Evolutionary conservation across 2,329 filamentous ascomycete species (phyloP).

Genomic region (Biscogniauxia mediterranea): DNA sequence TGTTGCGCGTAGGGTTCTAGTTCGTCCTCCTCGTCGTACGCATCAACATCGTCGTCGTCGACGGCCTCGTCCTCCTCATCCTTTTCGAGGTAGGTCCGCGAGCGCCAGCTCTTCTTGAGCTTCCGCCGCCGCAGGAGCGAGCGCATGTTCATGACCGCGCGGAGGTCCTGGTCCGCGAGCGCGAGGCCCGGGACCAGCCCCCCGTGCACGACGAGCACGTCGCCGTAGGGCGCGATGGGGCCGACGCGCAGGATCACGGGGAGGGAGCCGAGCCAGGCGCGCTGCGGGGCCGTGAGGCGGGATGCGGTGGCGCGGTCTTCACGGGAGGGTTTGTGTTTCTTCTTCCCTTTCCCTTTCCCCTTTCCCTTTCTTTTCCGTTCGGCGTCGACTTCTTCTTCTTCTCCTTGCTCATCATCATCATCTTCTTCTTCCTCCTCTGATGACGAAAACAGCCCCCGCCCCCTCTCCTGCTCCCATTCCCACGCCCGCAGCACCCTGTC

Average conservation of each 20-base stretch:
- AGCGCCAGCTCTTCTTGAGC: slow-evolving; percentile 6
- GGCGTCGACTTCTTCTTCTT: slow-evolving; percentile 31
- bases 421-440: slow-evolving; percentile 21
- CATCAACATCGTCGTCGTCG: not conserved
- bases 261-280: slow-evolving; percentile 65
- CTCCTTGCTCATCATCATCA: too few relatives aligned
- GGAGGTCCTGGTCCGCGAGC: slow-evolving; percentile 70
- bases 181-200: slow-evolving; percentile 76
- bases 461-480: slow-evolving; percentile 26
- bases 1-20: not conserved
- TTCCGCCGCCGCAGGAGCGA: slow-evolving; percentile 53
- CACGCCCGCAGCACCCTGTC: slow-evolving; percentile 75
- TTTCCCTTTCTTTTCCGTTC: slow-evolving; percentile 40
- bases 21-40: not conserved
- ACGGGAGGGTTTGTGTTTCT: slow-evolving; percentile 33
- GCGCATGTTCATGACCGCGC: slow-evolving; percentile 89
- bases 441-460: slow-evolving; percentile 16
- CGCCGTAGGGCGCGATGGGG: slow-evolving; percentile 52
- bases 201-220: slow-evolving; percentile 77
- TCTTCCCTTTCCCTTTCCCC: slow-evolving; percentile 11
- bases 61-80: not conserved
- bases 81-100: not conserved
- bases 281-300: slow-evolving; percentile 54
- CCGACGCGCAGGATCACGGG: slow-evolving; percentile 79
- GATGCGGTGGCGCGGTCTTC: slow-evolving; percentile 55